Evolutionary conservation across 768 basidiomycete species (phyloP).

Genomic region (Lactarius pseudohatsudake): DNA sequence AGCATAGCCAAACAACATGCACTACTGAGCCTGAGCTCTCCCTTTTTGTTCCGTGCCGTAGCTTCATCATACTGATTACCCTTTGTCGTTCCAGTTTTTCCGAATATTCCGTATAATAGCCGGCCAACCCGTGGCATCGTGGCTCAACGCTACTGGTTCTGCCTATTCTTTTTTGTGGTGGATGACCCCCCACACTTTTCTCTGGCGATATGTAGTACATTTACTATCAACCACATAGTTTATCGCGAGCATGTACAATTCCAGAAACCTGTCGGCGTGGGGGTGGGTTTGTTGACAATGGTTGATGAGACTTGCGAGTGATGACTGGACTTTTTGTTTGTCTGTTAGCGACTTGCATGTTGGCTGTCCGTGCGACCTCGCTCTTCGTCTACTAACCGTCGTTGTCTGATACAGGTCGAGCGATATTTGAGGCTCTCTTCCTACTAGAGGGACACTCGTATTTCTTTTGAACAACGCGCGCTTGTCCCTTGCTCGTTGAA

Average conservation of each 20-base stretch:
- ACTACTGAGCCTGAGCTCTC: constrained; percentile 20
- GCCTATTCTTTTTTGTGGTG: neutral
- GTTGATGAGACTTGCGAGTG: neutral
- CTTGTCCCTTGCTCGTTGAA: constrained; percentile 17
- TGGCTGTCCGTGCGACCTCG: constrained; percentile 13
- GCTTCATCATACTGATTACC: constrained; percentile 3
- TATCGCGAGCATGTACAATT: constrained; percentile 22
- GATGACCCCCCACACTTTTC: neutral
- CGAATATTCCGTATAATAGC: neutral
- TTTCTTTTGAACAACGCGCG: constrained; percentile 12
- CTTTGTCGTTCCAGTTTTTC: neutral
- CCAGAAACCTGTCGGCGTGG: constrained; percentile 1
- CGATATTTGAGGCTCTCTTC: constrained; percentile 18
- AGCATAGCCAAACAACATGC: constrained; percentile 32
- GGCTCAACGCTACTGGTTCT: constrained; percentile 9
- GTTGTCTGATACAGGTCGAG: constrained; percentile 25
- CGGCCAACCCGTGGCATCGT: neutral
- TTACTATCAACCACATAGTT: constrained; percentile 4
- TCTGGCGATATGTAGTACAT: constrained; percentile 17
- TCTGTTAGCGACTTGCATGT: constrained; percentile 19
- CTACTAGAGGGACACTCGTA: constrained; percentile 1
- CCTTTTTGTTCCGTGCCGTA: neutral
- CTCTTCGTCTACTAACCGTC: constrained; percentile 21
- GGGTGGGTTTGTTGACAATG: constrained; percentile 8
- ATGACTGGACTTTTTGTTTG: neutral